These are phyloP conservation scores for Castanea sativa DNA, from an alignment of 306 rosid genomes.

Conservation along the genomic window DNA sequence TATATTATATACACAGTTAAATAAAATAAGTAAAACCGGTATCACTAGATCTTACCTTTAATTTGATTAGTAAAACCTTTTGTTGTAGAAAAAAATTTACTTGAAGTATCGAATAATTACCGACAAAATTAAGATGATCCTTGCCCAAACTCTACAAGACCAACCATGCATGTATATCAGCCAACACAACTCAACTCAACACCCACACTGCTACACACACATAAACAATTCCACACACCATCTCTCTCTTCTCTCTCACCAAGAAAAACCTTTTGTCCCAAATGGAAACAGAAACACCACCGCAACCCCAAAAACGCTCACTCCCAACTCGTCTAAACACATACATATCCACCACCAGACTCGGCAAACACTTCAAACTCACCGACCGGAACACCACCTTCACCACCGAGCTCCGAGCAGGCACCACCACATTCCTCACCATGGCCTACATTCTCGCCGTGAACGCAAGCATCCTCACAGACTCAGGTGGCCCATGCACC, in stretches of 20 bases:
- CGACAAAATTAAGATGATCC: too few species aligned
- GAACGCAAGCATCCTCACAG: slow-evolving; percentile 89
- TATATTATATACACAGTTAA: too few species aligned
- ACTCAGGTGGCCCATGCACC: slow-evolving; percentile 91
- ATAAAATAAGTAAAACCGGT: too few species aligned
- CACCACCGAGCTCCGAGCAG: slow-evolving; percentile 98
- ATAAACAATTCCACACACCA: neutral
- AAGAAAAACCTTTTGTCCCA: neutral
- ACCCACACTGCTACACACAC: neutral
- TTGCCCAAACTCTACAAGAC: too few species aligned
- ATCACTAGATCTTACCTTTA: too few species aligned
- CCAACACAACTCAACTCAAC: too few species aligned
- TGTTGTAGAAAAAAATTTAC: too few species aligned
- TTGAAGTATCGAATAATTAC: too few species aligned
- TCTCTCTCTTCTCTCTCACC: neutral
- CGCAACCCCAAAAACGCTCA: neutral
- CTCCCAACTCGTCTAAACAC: slow-evolving; percentile 41
- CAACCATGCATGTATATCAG: too few species aligned
- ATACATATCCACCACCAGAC: slow-evolving; percentile 41
- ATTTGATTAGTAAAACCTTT: too few species aligned
- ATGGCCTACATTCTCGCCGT: slow-evolving; percentile 99
- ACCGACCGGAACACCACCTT: slow-evolving; percentile 71
- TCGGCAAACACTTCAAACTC: slow-evolving; percentile 79
- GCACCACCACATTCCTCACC: slow-evolving; percentile 95
- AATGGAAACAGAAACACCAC: neutral